These are phyloP conservation scores for Pseudogymnoascus sp. DNA, from an alignment of 2,329 filamentous ascomycete species.

Conservation along the genomic window DNA sequence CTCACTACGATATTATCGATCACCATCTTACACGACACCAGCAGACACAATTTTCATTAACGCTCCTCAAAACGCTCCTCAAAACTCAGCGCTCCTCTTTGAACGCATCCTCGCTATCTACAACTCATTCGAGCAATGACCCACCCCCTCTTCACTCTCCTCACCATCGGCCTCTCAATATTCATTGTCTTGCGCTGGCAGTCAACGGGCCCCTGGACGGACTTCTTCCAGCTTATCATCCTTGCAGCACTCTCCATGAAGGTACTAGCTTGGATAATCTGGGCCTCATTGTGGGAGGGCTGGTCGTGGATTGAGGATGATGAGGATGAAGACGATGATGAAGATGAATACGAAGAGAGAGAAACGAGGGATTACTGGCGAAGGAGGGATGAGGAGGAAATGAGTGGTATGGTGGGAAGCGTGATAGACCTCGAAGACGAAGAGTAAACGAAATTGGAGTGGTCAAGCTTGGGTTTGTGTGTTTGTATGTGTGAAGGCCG, in stretches of 20 bases:
- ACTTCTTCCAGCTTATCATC: conserved; percentile 1
- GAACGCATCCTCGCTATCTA: not conserved
- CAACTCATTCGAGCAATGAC: conserved; percentile 1
- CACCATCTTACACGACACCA: not conserved
- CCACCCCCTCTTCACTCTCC: not conserved
- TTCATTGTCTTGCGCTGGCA: not conserved
- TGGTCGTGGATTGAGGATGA: not conserved
- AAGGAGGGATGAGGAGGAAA: not conserved
- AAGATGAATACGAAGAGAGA: not conserved
- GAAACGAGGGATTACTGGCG: not conserved
- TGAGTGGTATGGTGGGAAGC: not conserved
- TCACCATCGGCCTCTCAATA: not conserved
- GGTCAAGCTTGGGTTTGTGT: not conserved
- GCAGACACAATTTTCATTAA: not conserved
- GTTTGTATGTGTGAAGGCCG: not conserved
- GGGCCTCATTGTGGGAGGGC: not conserved
- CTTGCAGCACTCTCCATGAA: not conserved
- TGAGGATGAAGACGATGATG: not conserved
- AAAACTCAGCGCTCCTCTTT: not conserved
- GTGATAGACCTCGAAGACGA: not conserved
- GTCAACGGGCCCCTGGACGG: not conserved
- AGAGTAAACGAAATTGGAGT: not conserved
- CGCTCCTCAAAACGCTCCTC: not conserved
- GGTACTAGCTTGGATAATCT: not conserved
- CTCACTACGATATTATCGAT: not conserved